These are phyloP conservation scores for Fusarium miscanthi DNA, from an alignment of 2,329 filamentous ascomycete species.

Conservation along the genomic window DNA sequence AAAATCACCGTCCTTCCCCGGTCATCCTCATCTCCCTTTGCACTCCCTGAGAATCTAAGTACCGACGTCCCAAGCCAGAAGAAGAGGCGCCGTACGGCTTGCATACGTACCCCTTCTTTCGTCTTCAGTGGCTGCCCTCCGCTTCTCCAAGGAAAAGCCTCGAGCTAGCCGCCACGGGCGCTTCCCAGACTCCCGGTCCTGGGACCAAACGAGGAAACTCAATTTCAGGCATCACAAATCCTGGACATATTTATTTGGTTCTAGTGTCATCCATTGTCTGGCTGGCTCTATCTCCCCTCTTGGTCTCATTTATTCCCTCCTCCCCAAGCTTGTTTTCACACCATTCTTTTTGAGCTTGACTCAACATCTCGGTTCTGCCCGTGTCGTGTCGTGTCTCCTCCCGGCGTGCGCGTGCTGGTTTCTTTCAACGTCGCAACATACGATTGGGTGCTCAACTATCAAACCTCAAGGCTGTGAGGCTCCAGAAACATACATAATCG, in stretches of 20 bases:
- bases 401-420: slow-evolving; percentile 14
- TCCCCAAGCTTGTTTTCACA: slow-evolving; percentile 12
- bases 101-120: not conserved
- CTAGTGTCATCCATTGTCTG: slow-evolving; percentile 18
- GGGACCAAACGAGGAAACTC: slow-evolving; percentile 40
- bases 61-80: not conserved
- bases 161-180: slow-evolving; percentile 44
- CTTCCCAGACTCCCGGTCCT: slow-evolving; percentile 43
- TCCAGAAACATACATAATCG: slow-evolving; percentile 22
- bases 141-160: slow-evolving; percentile 37
- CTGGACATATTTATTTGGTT: slow-evolving; percentile 29
- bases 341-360: slow-evolving; percentile 20
- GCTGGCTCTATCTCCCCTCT: slow-evolving; percentile 22
- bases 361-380: slow-evolving; percentile 11
- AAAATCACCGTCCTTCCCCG: slow-evolving; percentile 20
- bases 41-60: not conserved
- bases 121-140: slow-evolving; percentile 23
- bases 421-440: slow-evolving; percentile 14
- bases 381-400: slow-evolving; percentile 18
- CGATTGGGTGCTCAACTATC: slow-evolving; percentile 18
- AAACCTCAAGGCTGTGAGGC: slow-evolving; percentile 3
- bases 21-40: not conserved
- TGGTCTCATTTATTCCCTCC: slow-evolving; percentile 24
- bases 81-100: slow-evolving; percentile 14
- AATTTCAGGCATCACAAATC: slow-evolving; percentile 43